Evolutionary conservation across 441 rosid genomes (phyloP), one percentile per base, ranked within the genome.

Genomic region (Croton setiger): DNA sequence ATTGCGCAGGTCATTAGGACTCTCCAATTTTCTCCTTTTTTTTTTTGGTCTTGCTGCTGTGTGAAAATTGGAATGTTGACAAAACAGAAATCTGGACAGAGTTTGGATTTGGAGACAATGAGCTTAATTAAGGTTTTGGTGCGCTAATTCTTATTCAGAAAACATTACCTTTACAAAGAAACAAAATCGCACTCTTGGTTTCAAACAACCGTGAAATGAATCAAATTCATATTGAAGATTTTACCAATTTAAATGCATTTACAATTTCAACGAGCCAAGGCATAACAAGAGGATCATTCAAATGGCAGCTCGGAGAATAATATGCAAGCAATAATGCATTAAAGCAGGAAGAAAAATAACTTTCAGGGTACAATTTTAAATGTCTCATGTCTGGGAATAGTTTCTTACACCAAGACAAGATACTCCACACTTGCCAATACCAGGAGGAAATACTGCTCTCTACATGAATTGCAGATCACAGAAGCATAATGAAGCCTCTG

Each of bases 1-100:
- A 85, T 79, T 21, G 92, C 90, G 66, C 72, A 73, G 15, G 86
- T 81, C 86, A 85, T 76, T 51, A 88, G 76, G 47, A 85, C 85
- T 12, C 85, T 12, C 82, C 78, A 2, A 78, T 65, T n/a, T 75
- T 68, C 5, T 81, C 76, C 94, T 85, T 88, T 11, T 49, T 41
- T 10, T 1, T 6, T 4, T 45, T 4, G 17, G 2, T 45, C 0
- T 7, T 0, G 21, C 18, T 2, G 7, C 10, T 1, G 1, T 18
- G 13, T 48, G 20, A 48, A 48, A 48, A 15, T 48, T 48, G 52
- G 6, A 15, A 48, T 48, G 18, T 48, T 4, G 4, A 14, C 51
- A n/a, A 47, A 47, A 47, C 5, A 47, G 18, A 47, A 15, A n/a
- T n/a, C n/a, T n/a, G n/a, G n/a, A 2, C 10, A 27, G 31, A 2